Percentiles rank a stretch among this genome's conserved stretches.
Conservation (phyloP, 1,284 basidiomycete genomes). For the Pascua sp. region DNA sequence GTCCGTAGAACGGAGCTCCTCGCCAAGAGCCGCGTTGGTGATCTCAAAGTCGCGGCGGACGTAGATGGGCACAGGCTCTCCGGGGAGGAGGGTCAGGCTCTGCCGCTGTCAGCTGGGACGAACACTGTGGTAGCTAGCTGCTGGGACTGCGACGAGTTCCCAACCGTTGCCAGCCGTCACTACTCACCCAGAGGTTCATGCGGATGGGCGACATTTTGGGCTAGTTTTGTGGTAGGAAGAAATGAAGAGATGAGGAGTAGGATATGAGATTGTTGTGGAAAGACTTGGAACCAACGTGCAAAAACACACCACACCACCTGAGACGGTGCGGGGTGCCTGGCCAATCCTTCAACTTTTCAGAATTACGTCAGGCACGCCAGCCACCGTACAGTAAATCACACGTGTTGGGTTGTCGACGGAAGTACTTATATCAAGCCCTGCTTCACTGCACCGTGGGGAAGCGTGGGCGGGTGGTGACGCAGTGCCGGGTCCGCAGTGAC, state of each 20-base stretch:
- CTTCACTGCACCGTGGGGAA: too few species aligned
- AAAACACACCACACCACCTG: too few species aligned
- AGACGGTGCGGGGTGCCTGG: too few species aligned
- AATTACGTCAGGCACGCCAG: too few species aligned
- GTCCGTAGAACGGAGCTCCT: constrained; percentile 62
- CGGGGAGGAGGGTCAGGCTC: constrained; percentile 36
- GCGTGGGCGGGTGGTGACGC: too few species aligned
- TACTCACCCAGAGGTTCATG: constrained; percentile 46
- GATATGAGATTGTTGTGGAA: neutral
- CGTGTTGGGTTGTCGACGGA: too few species aligned
- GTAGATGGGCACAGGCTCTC: constrained; percentile 58
- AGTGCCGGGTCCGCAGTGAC: too few species aligned
- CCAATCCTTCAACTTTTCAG: too few species aligned
- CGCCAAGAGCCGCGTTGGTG: constrained; percentile 78
- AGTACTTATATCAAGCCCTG: too few species aligned
- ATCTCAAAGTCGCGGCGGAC: constrained; percentile 72
- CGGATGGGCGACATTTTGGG: constrained; percentile 38
- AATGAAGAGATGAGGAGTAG: neutral
- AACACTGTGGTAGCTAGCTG: neutral
- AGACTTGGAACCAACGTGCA: neutral
- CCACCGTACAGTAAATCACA: too few species aligned
- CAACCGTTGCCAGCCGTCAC: neutral
- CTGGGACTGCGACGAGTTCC: neutral
- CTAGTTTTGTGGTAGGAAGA: neutral
- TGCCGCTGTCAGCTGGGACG: constrained; percentile 6